Evolutionary conservation across 257 asterid species (phyloP).

Genomic region (Solanum medicagineum): DNA sequence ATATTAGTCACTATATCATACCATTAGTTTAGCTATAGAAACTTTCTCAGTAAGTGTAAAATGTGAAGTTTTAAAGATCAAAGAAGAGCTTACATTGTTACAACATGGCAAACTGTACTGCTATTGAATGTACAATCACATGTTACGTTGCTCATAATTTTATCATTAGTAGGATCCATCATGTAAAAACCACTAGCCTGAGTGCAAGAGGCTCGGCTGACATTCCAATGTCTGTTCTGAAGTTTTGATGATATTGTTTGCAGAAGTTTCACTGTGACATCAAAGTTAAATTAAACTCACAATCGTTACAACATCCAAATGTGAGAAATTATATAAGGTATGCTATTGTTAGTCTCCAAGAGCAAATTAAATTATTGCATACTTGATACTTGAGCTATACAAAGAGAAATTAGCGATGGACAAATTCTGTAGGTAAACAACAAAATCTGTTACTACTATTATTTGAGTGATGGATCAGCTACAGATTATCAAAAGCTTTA

Average conservation of each 20-base stretch:
- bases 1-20: neutral
- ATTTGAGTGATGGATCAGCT: neutral
- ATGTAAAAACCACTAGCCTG: slow-evolving; percentile 22
- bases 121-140: slow-evolving; percentile 52
- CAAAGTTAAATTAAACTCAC: neutral
- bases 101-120: slow-evolving; percentile 58
- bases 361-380: neutral
- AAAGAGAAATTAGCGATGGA: neutral
- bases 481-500: neutral
- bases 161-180: neutral
- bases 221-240: slow-evolving; percentile 41
- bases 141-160: slow-evolving; percentile 14
- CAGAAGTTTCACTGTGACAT: slow-evolving; percentile 48
- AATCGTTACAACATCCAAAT: neutral
- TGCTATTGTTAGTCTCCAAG: neutral
- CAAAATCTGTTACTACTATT: neutral
- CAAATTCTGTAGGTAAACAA: neutral
- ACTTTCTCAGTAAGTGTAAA: neutral
- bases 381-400: neutral
- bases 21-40: neutral
- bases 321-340: neutral
- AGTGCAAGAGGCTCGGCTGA: slow-evolving; percentile 37
- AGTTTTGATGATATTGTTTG: slow-evolving; percentile 46
- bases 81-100: slow-evolving; percentile 48
- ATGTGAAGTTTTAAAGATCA: neutral